Percentiles rank a stretch among this genome's conserved stretches.
phyloP scores from a whole-genome alignment of 805 yeast species.

The Candida oleophila region DNA sequence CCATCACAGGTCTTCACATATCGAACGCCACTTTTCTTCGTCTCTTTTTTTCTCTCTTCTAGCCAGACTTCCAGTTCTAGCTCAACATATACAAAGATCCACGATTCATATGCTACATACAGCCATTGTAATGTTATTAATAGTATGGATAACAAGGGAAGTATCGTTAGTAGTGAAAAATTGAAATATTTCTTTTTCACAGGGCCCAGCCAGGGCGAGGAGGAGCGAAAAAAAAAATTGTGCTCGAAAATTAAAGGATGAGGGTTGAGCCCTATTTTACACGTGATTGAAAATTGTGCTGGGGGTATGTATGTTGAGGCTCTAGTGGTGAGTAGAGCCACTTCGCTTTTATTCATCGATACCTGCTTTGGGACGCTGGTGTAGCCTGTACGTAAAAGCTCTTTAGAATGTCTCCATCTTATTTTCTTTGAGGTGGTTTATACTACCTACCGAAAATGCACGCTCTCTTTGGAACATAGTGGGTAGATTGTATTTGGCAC shows the following conservation, averaged over 20 bases:
- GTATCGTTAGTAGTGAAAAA: not conserved
- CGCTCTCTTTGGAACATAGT: too few species aligned
- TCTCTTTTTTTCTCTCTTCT: not conserved
- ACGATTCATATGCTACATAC: slow-evolving; percentile 16
- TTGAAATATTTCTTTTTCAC: not conserved
- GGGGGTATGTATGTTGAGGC: not conserved
- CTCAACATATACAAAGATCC: not conserved
- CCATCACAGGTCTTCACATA: too few species aligned
- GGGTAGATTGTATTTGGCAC: too few species aligned
- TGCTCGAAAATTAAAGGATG: not conserved
- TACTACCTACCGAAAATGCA: too few species aligned
- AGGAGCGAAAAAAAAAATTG: not conserved
- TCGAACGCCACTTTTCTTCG: not conserved
- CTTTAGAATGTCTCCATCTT: too few species aligned
- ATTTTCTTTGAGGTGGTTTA: too few species aligned
- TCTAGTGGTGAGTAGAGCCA: too few species aligned
- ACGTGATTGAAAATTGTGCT: not conserved
- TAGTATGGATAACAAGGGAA: slow-evolving; percentile 2
- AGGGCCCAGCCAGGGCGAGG: not conserved
- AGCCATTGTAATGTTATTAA: slow-evolving; percentile 20
- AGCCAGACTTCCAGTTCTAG: not conserved
- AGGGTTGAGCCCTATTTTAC: not conserved
- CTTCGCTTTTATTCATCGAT: too few species aligned
- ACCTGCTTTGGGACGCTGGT: too few species aligned
- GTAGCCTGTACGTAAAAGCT: too few species aligned